These are phyloP conservation scores for Hysterium pulicare DNA, from an alignment of 2,329 filamentous ascomycete genomes.

Conservation along the genomic window DNA sequence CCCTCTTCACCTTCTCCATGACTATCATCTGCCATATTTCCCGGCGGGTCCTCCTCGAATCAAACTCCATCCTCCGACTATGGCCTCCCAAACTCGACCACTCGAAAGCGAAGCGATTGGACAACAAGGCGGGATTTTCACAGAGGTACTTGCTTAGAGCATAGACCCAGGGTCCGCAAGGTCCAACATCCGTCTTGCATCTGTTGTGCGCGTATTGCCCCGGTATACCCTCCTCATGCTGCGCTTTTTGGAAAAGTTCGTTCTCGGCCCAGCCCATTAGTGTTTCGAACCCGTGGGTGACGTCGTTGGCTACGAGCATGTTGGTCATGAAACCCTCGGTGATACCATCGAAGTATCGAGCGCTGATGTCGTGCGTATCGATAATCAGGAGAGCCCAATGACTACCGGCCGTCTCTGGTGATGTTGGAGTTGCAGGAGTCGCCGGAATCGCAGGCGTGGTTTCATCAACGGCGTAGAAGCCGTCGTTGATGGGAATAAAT, in stretches of 20 bases:
- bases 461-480: too few species aligned
- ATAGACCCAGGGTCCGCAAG: neutral
- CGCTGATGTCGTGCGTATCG: neutral
- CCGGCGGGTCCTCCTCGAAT: too few species aligned
- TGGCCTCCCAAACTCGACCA: too few species aligned
- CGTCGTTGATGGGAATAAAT: slow-evolving; percentile 1
- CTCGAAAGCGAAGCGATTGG: too few species aligned
- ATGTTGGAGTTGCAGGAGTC: neutral
- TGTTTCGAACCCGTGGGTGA: neutral
- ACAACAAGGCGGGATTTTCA: too few species aligned
- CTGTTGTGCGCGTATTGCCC: neutral
- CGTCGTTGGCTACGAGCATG: neutral
- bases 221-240: neutral
- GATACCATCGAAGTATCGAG: neutral
- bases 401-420: neutral
- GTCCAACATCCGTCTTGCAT: neutral
- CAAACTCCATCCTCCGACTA: too few species aligned
- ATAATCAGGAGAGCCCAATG: neutral
- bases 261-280: neutral
- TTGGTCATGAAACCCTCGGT: neutral
- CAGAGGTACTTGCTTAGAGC: too few species aligned
- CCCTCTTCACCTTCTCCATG: too few species aligned
- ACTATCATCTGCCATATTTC: too few species aligned
- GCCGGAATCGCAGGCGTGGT: too few species aligned
- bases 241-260: neutral